Conservation (phyloP, 176 grass and related monocot species). For the Musa troglodytarum region DNA sequence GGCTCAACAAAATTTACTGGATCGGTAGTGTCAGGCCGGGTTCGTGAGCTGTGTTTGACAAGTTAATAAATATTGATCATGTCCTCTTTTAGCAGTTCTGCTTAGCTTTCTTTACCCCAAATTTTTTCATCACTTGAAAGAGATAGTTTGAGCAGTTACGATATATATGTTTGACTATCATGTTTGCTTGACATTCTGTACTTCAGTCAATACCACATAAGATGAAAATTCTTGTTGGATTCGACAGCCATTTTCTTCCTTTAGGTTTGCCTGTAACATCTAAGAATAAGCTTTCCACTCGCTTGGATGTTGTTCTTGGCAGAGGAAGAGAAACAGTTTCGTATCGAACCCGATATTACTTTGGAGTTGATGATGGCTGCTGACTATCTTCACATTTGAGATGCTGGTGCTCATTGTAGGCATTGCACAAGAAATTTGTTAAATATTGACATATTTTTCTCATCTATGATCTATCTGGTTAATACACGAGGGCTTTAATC, state of each 20-base stretch:
- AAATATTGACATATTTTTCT: neutral
- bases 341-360: conserved; percentile 74
- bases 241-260: neutral
- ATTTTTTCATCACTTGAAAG: too few species aligned
- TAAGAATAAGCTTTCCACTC: neutral
- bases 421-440: neutral
- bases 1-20: too few species aligned
- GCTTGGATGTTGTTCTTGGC: conserved; percentile 21
- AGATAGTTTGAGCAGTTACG: too few species aligned
- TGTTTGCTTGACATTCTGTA: neutral
- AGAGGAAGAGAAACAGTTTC: conserved; percentile 91
- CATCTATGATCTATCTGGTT: neutral
- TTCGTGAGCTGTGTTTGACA: too few species aligned
- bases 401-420: neutral
- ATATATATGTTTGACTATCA: neutral
- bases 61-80: too few species aligned
- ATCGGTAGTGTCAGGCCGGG: too few species aligned
- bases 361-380: conserved; percentile 97
- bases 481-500: too few species aligned
- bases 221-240: neutral
- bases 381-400: conserved; percentile 76
- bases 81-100: too few species aligned
- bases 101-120: too few species aligned
- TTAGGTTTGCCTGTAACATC: neutral
- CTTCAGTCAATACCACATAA: neutral